Percentiles rank a stretch among this genome's conserved stretches.
phyloP scores from a whole-genome alignment of 1,284 basidiomycete genomes.

The Cryptococcus sp. region DNA sequence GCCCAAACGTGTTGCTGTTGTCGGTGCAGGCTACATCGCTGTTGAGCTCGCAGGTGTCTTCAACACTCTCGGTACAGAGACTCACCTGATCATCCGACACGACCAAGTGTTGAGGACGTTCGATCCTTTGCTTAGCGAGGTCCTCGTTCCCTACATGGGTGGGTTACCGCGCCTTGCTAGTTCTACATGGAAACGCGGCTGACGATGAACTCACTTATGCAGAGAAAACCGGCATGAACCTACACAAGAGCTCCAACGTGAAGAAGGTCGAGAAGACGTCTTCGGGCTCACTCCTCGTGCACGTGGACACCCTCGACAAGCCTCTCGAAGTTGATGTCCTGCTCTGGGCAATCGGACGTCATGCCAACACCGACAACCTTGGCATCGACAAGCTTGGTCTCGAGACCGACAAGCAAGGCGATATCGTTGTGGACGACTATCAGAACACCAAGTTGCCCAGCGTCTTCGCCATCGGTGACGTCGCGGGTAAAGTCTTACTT shows the following conservation, averaged over 20 bases:
- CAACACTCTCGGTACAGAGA: conserved; percentile 82
- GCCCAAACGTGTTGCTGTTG: conserved; percentile 88
- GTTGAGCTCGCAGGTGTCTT: conserved; percentile 91
- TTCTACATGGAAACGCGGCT: too few relatives aligned
- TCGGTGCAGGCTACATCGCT: conserved; percentile 97
- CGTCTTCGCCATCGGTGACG: conserved; percentile 87
- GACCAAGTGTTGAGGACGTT: conserved; percentile 91
- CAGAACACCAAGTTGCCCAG: conserved; percentile 76
- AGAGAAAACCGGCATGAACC: conserved; percentile 80
- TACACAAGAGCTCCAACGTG: conserved; percentile 80
- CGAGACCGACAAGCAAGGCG: conserved; percentile 72
- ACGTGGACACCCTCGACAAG: conserved; percentile 67
- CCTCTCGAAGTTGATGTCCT: conserved; percentile 82
- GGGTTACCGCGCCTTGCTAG: conserved; percentile 13
- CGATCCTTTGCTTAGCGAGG: conserved; percentile 83
- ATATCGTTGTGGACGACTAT: conserved; percentile 87
- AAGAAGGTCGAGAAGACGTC: conserved; percentile 72
- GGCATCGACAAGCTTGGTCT: conserved; percentile 79
- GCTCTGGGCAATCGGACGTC: conserved; percentile 93
- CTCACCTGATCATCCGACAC: conserved; percentile 85
- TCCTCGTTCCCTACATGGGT: conserved; percentile 87
- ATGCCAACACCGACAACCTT: conserved; percentile 74
- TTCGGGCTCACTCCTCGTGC: conserved; percentile 65
- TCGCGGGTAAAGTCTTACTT: conserved; percentile 84
- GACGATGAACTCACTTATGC: not conserved